Conservation (phyloP, 805 yeast species). For the Metschnikowia bowlesiae region DNA sequence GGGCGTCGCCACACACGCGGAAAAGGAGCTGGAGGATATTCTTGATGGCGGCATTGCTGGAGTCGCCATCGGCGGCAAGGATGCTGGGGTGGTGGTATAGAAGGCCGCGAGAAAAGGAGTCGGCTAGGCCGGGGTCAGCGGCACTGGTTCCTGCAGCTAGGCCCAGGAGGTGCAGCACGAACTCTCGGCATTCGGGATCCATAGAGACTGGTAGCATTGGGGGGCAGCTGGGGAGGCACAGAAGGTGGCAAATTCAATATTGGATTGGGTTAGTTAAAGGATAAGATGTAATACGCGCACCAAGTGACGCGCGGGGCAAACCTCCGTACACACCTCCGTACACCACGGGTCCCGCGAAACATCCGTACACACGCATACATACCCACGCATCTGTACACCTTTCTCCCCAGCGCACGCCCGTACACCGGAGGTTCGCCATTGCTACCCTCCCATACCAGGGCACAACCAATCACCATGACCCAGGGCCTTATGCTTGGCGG, state of each 20-base stretch:
- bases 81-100: conserved; percentile 5
- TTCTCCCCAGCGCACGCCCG: not conserved
- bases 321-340: not conserved
- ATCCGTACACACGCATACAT: not conserved
- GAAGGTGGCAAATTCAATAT: too few species aligned
- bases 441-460: too few species aligned
- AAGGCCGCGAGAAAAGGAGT: conserved; percentile 5
- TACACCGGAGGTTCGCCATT: not conserved
- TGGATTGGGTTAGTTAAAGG: too few species aligned
- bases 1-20: conserved; percentile 1
- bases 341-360: not conserved
- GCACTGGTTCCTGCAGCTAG: conserved; percentile 2
- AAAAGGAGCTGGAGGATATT: conserved; percentile 9
- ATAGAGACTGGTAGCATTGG: not conserved
- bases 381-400: too few species aligned
- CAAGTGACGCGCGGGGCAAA: too few species aligned
- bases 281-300: too few species aligned
- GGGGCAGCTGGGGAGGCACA: too few species aligned
- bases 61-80: not conserved
- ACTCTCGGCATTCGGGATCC: conserved; percentile 4
- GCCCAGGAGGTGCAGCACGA: conserved; percentile 6
- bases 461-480: too few species aligned
- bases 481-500: too few species aligned
- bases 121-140: conserved; percentile 4
- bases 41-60: conserved; percentile 10